Conservation (phyloP, 768 basidiomycete species). For the Astraeus odoratus region DNA sequence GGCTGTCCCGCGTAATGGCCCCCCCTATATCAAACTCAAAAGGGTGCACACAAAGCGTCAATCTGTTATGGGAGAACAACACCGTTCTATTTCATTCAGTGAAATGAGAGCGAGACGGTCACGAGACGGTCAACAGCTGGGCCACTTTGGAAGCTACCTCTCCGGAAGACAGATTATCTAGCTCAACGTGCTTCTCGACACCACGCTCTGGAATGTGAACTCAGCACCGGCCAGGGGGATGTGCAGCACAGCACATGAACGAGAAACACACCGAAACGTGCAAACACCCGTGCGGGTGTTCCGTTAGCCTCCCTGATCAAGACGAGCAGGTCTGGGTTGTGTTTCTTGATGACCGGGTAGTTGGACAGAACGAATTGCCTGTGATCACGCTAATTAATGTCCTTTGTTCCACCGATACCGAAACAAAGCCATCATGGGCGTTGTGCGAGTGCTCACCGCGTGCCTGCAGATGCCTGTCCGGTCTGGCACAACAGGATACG, state of each 20-base stretch:
- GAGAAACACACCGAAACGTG: constrained; percentile 67
- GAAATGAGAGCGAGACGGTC: constrained; percentile 3
- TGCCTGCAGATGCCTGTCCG: constrained; percentile 68
- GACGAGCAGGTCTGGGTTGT: constrained; percentile 83
- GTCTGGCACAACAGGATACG: constrained; percentile 77
- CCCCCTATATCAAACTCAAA: background rate
- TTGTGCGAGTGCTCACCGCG: constrained; percentile 56
- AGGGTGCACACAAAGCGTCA: background rate
- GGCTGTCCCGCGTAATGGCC: no score
- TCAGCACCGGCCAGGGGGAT: constrained; percentile 11
- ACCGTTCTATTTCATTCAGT: constrained; percentile 5
- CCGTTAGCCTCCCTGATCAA: constrained; percentile 74
- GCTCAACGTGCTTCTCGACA: constrained; percentile 71
- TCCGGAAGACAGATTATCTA: constrained; percentile 65
- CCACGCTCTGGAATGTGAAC: constrained; percentile 58
- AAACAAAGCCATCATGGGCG: no score
- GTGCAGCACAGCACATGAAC: constrained; percentile 6
- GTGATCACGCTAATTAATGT: constrained; percentile 7
- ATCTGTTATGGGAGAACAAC: background rate
- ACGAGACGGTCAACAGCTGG: constrained; percentile 43
- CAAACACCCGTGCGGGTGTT: constrained; percentile 78
- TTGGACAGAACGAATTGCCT: constrained; percentile 76
- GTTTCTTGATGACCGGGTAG: constrained; percentile 69
- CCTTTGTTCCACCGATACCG: background rate
- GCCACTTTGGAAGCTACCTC: constrained; percentile 70